phyloP scores from a whole-genome alignment of 2,329 filamentous ascomycete genomes.

The Pleomassaria siparia region DNA sequence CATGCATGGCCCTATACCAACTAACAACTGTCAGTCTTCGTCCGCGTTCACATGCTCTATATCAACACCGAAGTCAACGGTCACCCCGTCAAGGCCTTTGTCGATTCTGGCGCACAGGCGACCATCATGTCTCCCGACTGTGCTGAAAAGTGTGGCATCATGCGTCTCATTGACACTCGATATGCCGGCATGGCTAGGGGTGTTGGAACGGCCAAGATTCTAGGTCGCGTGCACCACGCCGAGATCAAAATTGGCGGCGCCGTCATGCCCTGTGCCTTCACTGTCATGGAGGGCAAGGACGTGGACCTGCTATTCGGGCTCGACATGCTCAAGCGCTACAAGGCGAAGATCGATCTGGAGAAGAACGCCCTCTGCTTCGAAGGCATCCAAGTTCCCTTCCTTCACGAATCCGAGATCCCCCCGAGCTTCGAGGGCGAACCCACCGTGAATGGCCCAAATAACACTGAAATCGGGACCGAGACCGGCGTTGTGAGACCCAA shows the following conservation, averaged over 20 bases:
- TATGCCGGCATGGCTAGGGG: conserved; percentile 91
- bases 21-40: conserved; percentile 69
- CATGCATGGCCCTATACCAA: not conserved
- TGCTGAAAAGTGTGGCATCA: conserved; percentile 90
- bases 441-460: conserved; percentile 79
- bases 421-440: conserved; percentile 80
- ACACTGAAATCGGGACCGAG: conserved; percentile 82
- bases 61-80: conserved; percentile 94
- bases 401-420: conserved; percentile 93
- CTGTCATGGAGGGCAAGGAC: conserved; percentile 98
- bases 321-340: conserved; percentile 96
- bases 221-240: conserved; percentile 92
- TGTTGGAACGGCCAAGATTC: conserved; percentile 90
- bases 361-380: conserved; percentile 86
- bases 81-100: conserved; percentile 88
- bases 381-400: conserved; percentile 82
- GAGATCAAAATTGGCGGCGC: conserved; percentile 90
- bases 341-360: conserved; percentile 85
- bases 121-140: conserved; percentile 98
- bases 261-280: conserved; percentile 91
- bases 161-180: conserved; percentile 89
- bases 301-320: conserved; percentile 91
- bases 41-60: conserved; percentile 93
- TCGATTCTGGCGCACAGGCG: conserved; percentile 95
- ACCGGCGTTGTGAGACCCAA: conserved; percentile 73